Evolutionary conservation across 495 filamentous ascomycete species (phyloP).

Genomic region (Friedmanniomyces simplex): DNA sequence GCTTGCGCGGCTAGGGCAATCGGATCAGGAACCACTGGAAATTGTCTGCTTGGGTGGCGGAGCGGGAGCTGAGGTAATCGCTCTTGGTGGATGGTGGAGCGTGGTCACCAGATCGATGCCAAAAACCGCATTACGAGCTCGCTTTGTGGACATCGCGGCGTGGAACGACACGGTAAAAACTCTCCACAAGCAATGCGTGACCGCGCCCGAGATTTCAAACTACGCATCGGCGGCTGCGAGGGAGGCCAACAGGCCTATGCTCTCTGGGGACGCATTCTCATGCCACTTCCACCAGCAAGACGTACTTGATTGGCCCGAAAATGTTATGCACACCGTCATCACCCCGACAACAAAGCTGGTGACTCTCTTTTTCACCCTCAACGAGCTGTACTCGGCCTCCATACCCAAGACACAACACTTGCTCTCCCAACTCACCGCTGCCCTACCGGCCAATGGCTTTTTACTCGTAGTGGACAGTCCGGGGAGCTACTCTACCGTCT

Average conservation of each 20-base stretch:
- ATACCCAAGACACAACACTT: slow-evolving; percentile 63
- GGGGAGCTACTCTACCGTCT: slow-evolving; percentile 77
- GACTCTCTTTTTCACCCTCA: slow-evolving; percentile 90
- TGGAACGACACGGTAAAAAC: slow-evolving; percentile 54
- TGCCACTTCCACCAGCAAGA: slow-evolving; percentile 51
- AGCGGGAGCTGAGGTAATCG: slow-evolving; percentile 74
- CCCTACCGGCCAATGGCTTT: slow-evolving; percentile 47
- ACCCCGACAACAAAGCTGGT: slow-evolving; percentile 42
- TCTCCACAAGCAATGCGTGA: slow-evolving; percentile 40
- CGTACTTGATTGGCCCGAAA: slow-evolving; percentile 43
- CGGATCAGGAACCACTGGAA: background rate
- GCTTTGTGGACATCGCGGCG: slow-evolving; percentile 65
- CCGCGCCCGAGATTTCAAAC: slow-evolving; percentile 39
- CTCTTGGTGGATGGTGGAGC: slow-evolving; percentile 52
- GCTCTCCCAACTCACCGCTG: slow-evolving; percentile 52
- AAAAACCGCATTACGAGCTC: slow-evolving; percentile 40
- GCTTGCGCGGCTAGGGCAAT: background rate
- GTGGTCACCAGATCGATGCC: background rate
- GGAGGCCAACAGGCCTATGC: slow-evolving; percentile 36
- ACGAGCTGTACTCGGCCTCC: slow-evolving; percentile 79
- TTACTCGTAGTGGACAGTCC: slow-evolving; percentile 87
- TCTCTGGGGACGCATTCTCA: slow-evolving; percentile 29
- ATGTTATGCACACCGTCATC: slow-evolving; percentile 35
- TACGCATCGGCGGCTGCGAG: slow-evolving; percentile 46
- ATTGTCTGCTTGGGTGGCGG: slow-evolving; percentile 74